phyloP scores from a whole-genome alignment of 208 protist genomes.

The Lotmaria passim region DNA sequence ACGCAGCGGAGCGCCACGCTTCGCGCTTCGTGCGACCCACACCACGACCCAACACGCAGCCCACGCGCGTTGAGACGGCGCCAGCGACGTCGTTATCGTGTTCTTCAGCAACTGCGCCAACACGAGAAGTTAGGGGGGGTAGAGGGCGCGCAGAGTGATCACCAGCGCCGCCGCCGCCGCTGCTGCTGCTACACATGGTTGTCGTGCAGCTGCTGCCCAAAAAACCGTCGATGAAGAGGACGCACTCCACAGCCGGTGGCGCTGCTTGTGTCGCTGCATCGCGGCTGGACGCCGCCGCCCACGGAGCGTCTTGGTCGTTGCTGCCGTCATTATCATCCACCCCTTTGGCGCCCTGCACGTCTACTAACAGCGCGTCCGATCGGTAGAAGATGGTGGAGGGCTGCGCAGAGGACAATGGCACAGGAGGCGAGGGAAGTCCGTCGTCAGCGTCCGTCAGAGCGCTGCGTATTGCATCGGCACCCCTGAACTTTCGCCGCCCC shows the following conservation, averaged over 20 bases:
- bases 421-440: not conserved
- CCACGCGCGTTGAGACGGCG: no score
- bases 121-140: no score
- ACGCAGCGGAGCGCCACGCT: conserved; percentile 65
- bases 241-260: conserved; percentile 19
- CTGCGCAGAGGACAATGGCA: not conserved
- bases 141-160: no score
- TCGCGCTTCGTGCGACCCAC: conserved; percentile 46
- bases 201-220: not conserved
- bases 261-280: not conserved
- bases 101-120: no score
- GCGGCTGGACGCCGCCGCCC: not conserved
- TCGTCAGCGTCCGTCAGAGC: not conserved
- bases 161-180: no score
- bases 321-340: not conserved
- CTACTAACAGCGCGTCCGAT: conserved; percentile 11
- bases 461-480: not conserved
- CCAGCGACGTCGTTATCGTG: no score
- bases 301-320: not conserved
- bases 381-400: conserved; percentile 31
- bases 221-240: conserved; percentile 20
- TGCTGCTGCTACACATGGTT: not conserved
- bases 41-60: conserved; percentile 58
- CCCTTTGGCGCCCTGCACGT: not conserved
- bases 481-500: not conserved